A percentile compares a stretch with the other conserved stretches of the same genome.
phyloP scores from a whole-genome alignment of 495 filamentous ascomycete genomes.

The Penicillium odoratum region DNA sequence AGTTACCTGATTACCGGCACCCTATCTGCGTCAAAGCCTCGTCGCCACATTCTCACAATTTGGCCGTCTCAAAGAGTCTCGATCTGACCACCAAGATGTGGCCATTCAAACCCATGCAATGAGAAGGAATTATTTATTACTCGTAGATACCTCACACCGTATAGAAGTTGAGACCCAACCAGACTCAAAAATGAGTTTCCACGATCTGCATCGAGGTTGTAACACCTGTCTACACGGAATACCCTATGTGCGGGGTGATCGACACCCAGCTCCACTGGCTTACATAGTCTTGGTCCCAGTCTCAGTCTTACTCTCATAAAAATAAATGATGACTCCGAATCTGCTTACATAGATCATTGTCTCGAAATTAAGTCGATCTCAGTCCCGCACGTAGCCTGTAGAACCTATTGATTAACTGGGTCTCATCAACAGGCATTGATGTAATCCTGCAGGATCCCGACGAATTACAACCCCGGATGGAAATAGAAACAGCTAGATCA shows the following conservation, averaged over 20 bases:
- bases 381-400: background rate
- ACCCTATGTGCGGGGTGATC: background rate
- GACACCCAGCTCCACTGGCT: no score
- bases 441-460: slow-evolving; percentile 2
- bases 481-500: background rate
- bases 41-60: background rate
- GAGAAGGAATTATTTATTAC: no score
- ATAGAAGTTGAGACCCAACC: background rate
- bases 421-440: slow-evolving; percentile 1
- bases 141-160: no score
- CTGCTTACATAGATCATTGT: background rate
- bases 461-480: background rate
- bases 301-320: background rate
- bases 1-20: background rate
- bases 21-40: background rate
- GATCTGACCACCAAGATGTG: background rate
- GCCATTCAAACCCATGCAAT: no score
- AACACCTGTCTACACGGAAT: background rate
- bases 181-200: background rate
- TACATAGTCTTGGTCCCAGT: background rate
- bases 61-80: background rate
- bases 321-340: background rate
- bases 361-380: background rate
- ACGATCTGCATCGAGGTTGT: background rate
- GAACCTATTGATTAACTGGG: background rate